Percentiles rank a stretch among this genome's conserved stretches.
Evolutionary conservation across 2,329 filamentous ascomycete species (phyloP).

Genomic region (Aspergillus ustus): DNA sequence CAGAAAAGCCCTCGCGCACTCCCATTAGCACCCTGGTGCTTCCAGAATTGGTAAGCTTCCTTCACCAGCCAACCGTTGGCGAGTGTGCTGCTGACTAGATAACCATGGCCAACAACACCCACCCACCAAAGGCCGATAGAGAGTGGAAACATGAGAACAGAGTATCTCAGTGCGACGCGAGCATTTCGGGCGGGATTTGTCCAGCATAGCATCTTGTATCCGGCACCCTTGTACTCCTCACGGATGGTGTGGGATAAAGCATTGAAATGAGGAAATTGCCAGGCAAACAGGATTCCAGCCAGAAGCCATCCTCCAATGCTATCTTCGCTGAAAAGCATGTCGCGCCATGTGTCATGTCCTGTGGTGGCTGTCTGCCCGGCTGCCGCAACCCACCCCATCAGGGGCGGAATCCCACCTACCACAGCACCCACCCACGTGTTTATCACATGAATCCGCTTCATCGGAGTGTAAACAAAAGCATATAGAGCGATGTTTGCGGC

Average conservation of each 20-base stretch:
- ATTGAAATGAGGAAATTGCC: constrained; percentile 99
- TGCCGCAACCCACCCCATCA: constrained; percentile 98
- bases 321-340: constrained; percentile 73
- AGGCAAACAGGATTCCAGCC: constrained; percentile 82
- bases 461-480: constrained; percentile 86
- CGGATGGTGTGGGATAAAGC: constrained; percentile 85
- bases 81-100: constrained; percentile 77
- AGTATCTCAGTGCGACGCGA: constrained; percentile 86
- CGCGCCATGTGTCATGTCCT: constrained; percentile 73
- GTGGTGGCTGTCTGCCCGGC: constrained; percentile 81
- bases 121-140: constrained; percentile 78
- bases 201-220: constrained; percentile 78
- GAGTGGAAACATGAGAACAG: constrained; percentile 81
- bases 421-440: constrained; percentile 97
- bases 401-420: constrained; percentile 87
- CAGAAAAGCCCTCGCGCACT: constrained; percentile 87
- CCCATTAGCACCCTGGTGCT: constrained; percentile 74
- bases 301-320: constrained; percentile 85
- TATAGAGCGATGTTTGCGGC: constrained; percentile 86
- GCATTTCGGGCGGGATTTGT: constrained; percentile 83
- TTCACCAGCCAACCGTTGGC: constrained; percentile 85
- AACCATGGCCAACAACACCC: constrained; percentile 84
- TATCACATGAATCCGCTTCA: constrained; percentile 82
- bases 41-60: constrained; percentile 83
- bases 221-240: constrained; percentile 79